A percentile compares a stretch with the other conserved stretches of the same genome.
These are phyloP conservation scores for Alternaria atra DNA, from an alignment of 2,329 filamentous ascomycete species.

Conservation along the genomic window DNA sequence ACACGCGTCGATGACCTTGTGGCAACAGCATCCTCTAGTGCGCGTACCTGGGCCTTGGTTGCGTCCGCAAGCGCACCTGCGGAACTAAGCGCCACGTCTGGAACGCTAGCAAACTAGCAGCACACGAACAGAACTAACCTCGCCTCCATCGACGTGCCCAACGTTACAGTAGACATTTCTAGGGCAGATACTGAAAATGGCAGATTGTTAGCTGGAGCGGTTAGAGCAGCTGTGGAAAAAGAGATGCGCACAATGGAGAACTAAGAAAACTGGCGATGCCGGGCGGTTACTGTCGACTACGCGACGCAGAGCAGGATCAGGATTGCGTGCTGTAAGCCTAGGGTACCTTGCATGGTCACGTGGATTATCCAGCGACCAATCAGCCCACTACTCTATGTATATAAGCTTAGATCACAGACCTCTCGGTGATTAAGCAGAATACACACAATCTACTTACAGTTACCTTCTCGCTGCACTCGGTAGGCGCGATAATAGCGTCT, in stretches of 20 bases:
- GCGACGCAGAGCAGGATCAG: constrained; percentile 14
- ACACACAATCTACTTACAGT: too few relatives aligned
- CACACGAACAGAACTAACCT: constrained; percentile 7
- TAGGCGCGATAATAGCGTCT: too few relatives aligned
- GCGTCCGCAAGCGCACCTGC: constrained; percentile 3
- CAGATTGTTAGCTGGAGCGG: constrained; percentile 9
- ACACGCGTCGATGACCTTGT: constrained; percentile 13
- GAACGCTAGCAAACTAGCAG: constrained; percentile 5
- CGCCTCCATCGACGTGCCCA: constrained; percentile 5
- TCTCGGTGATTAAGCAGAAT: too few relatives aligned
- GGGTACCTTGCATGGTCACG: too few relatives aligned
- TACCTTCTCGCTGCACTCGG: not conserved
- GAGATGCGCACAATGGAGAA: constrained; percentile 5
- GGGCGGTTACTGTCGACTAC: constrained; percentile 18
- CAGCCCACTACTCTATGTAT: too few relatives aligned
- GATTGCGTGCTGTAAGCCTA: constrained; percentile 14
- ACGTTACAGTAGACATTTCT: constrained; percentile 5
- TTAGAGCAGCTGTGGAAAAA: constrained; percentile 3
- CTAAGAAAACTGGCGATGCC: constrained; percentile 15
- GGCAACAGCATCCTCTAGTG: constrained; percentile 5
- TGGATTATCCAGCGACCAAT: too few relatives aligned
- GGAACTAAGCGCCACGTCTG: constrained; percentile 9
- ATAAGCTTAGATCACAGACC: too few relatives aligned
- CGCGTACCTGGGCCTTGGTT: constrained; percentile 13
- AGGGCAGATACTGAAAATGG: constrained; percentile 13